phyloP scores from a whole-genome alignment of 164 flowering plant species.

The Pachysandra terminalis region DNA sequence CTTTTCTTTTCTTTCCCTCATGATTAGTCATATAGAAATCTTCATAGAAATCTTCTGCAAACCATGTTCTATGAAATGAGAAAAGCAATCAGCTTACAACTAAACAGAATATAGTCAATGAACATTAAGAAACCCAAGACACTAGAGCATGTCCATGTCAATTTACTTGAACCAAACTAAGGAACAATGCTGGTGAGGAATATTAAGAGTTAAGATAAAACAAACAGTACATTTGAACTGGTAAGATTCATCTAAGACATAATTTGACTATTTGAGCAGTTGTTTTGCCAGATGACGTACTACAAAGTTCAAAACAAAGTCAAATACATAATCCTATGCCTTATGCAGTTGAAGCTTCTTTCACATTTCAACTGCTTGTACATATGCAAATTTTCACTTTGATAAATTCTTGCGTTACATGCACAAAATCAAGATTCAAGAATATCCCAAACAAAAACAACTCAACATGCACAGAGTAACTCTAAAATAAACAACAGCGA shows the following conservation, averaged over 20 bases:
- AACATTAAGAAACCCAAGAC: not conserved
- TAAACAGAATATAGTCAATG: not conserved
- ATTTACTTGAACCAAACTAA: not conserved
- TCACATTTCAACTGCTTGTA: no score
- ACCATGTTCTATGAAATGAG: no score
- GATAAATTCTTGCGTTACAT: not conserved
- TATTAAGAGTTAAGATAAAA: no score
- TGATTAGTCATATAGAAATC: no score
- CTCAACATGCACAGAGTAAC: not conserved
- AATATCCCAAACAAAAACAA: not conserved
- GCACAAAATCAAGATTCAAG: not conserved
- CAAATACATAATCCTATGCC: no score
- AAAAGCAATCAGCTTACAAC: no score
- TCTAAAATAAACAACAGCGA: not conserved
- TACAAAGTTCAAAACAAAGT: no score
- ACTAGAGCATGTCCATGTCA: not conserved
- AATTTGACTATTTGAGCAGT: not conserved
- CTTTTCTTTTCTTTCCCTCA: no score
- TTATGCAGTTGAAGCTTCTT: no score
- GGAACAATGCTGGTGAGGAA: not conserved
- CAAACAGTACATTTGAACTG: no score
- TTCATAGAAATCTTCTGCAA: no score
- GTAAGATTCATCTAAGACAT: not conserved
- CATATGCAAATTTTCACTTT: not conserved
- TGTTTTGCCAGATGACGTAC: not conserved